Base-by-base conservation (phyloP, 2,329 filamentous ascomycete species). In the Chrysoporthe deuterocubensis region DNA sequence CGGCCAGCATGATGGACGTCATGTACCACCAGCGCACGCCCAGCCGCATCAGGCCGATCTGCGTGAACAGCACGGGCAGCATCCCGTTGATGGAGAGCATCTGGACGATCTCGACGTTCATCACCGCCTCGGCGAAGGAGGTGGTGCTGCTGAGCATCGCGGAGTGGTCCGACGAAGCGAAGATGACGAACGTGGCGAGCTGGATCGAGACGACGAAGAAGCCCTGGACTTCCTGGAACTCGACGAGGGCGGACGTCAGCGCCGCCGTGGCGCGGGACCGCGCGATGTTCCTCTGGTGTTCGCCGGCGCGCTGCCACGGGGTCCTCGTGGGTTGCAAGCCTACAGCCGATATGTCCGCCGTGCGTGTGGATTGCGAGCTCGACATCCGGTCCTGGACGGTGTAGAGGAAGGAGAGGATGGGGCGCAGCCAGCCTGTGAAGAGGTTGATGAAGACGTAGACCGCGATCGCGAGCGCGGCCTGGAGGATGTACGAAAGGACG, bases 1-100 rank as follows among this genome's bases (percentile, higher is more conserved):
- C 67, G 2, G 67, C n/a, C 13, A 69, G n/a, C 7, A 69, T 63
- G 18, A 73, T 67, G 0, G n/a, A 6, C 14, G 72, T 68, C 21
- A 68, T 72, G 48, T 75, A 74, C 72, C 72, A 73, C 73, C 74
- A 75, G 11, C 70, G 71, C 63, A 74, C 69, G 9, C 70, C 70
- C 3, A 68, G 62, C 1, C 72, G 71, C 52, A 74, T 72, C 6
- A 74, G 66, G 5, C 66, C 69, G 18, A 67, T 67, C 64, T 75
- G 74, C 4, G 69, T 68, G 34, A 74, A 65, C 9, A 75, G 59
- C 1, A 73, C 69, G 2, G 68, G 65, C 21, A 72, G 46, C n/a
- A 69, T 64, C 5, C 71, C 68, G 18, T 67, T 69, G 3, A 69
- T 59, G 21, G 68, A 66, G 3, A 70, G 67, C 66, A 70, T 57